Evolutionary conservation across 352 stramenopile species (phyloP).

Genomic region (Phytopythium aichiense): DNA sequence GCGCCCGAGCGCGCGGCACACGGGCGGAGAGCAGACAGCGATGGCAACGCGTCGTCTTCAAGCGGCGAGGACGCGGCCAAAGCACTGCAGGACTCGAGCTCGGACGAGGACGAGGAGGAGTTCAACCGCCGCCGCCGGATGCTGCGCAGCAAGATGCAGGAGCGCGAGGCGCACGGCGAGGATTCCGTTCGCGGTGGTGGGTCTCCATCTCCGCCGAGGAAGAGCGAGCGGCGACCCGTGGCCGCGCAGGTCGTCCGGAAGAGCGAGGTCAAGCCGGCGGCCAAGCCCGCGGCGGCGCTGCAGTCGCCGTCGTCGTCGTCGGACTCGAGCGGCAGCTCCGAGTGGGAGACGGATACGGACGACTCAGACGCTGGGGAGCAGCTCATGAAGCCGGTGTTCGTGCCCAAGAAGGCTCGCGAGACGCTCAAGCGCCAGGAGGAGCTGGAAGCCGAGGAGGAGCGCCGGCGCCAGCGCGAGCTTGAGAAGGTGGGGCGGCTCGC

Average conservation of each 20-base stretch:
- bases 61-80: conserved; percentile 35
- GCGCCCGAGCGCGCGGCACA: neutral
- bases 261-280: conserved; percentile 6
- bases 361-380: conserved; percentile 64
- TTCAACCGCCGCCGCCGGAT: conserved; percentile 56
- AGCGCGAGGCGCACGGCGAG: conserved; percentile 11
- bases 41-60: conserved; percentile 9
- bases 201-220: neutral
- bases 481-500: conserved; percentile 31
- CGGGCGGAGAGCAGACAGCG: conserved; percentile 1
- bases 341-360: conserved; percentile 83
- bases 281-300: neutral
- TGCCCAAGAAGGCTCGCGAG: conserved; percentile 86
- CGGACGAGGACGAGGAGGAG: conserved; percentile 71
- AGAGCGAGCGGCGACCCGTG: conserved; percentile 19
- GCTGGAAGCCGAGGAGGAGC: conserved; percentile 67
- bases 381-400: conserved; percentile 90
- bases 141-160: conserved; percentile 50
- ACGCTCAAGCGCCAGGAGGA: conserved; percentile 83
- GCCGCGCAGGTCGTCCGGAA: conserved; percentile 36
- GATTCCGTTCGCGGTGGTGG: neutral
- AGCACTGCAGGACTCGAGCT: conserved; percentile 71
- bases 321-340: conserved; percentile 44
- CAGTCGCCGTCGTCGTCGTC: conserved; percentile 25
- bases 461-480: conserved; percentile 41